Evolutionary conservation across 2,329 filamentous ascomycete genomes (phyloP), one percentile per base, ranked within the genome.

Genomic region (Paraconiothyrium brasiliense): DNA sequence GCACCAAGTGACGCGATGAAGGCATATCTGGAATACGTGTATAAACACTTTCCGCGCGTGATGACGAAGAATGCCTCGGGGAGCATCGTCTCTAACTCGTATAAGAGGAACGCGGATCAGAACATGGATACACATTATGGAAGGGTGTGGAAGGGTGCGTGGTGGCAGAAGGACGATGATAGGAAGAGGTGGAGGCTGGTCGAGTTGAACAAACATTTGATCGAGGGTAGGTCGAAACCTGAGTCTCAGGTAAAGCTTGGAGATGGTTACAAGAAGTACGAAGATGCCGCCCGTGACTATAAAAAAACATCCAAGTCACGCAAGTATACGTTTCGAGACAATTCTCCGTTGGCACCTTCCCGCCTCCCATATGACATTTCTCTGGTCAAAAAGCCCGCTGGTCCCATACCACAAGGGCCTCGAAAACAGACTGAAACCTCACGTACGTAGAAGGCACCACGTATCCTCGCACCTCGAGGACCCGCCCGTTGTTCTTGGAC

Each of bases 101-200:
- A 8, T 1, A 4, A 44, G 16, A 44, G 20, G 10, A 7, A 1
- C 41, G 4, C 41, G 9, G 20, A 22, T 6, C 41, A 16, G 4
- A 32, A 11, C 20, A 39, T 37, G 7, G 37, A 54, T 34, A 54
- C 51, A 24, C 35, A 54, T 9, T 54, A 20, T 16, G 51, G 51
- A 20, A 11, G 7, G n/a, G 37, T 39, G 13, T 34, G 30, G 22
- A n/a, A 7, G 16, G 51, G 27, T 9, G 14, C 34, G 13, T 9
- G 22, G 34, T 5, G 6, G 35, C 50, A 27, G 24, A 20, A 41
- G 50, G 35, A 52, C 27, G 27, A 32, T 16, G 13, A 3, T 16
- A 11, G n/a, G 8, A 10, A 5, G 7, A 20, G 13, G 8, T n/a
- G 22, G 6, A 11, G 5, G 27, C 51, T 54, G 14, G 10, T 24